Evolutionary conservation across 2,329 filamentous ascomycete genomes (phyloP).

Genomic region (Penicillium carneum): DNA sequence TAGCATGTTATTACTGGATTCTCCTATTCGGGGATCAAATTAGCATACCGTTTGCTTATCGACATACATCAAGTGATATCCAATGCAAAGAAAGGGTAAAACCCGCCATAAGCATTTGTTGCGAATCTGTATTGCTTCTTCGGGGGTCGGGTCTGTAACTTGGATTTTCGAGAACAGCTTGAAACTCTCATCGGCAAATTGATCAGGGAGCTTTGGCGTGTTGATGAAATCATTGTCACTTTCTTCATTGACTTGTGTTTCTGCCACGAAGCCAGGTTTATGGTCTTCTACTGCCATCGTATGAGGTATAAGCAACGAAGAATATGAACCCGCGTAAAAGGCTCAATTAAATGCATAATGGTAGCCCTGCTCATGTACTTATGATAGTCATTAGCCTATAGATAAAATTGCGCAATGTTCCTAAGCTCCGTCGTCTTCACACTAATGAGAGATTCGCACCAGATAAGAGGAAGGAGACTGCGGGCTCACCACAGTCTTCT

Average conservation of each 20-base stretch:
- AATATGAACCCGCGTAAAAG: not conserved
- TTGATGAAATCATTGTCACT: not conserved
- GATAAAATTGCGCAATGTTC: constrained; percentile 25
- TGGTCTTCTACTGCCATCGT: not conserved
- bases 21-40: not conserved
- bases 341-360: not conserved
- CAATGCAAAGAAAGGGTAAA: constrained; percentile 50
- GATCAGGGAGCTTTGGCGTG: constrained; percentile 46
- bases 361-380: not conserved
- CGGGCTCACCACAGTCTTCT: not conserved
- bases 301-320: not conserved
- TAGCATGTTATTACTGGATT: not conserved
- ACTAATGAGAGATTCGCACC: not conserved
- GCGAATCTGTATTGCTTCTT: constrained; percentile 26
- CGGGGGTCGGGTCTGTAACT: constrained; percentile 47
- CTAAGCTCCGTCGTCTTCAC: constrained; percentile 17
- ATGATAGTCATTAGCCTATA: not conserved
- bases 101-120: constrained; percentile 50
- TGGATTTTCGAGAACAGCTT: constrained; percentile 52
- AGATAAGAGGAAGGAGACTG: not conserved
- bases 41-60: constrained; percentile 48
- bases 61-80: constrained; percentile 53
- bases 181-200: constrained; percentile 54
- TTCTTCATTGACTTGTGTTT: constrained; percentile 8
- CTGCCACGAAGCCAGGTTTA: constrained; percentile 6